phyloP scores from a whole-genome alignment of 768 basidiomycete species.

The Pluteus cervinus region DNA sequence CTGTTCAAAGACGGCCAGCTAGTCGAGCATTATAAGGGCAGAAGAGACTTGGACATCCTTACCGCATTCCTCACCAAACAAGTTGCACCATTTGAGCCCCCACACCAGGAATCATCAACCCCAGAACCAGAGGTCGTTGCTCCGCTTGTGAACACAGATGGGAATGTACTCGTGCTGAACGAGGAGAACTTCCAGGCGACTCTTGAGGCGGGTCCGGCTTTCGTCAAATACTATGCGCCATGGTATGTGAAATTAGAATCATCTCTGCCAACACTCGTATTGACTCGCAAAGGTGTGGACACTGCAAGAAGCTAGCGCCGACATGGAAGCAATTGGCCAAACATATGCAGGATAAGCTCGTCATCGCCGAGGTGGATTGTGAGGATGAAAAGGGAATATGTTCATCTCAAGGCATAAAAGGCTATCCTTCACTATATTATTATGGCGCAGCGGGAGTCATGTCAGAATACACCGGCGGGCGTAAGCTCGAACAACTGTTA shows the following conservation, averaged over 20 bases:
- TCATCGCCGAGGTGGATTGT: slow-evolving; percentile 85
- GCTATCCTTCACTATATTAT: slow-evolving; percentile 82
- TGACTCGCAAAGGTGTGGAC: too few species aligned
- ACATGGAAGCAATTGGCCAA: slow-evolving; percentile 72
- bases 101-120: slow-evolving; percentile 7
- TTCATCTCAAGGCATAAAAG: slow-evolving; percentile 54
- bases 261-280: too few species aligned
- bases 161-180: slow-evolving; percentile 32
- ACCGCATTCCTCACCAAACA: slow-evolving; percentile 43
- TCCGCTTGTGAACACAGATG: slow-evolving; percentile 24
- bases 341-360: slow-evolving; percentile 63
- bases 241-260: too few species aligned
- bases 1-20: slow-evolving; percentile 65
- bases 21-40: slow-evolving; percentile 48
- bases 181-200: slow-evolving; percentile 31
- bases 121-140: slow-evolving; percentile 11
- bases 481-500: slow-evolving; percentile 67
- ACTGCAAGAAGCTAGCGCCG: slow-evolving; percentile 92
- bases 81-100: slow-evolving; percentile 9
- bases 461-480: slow-evolving; percentile 70
- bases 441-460: slow-evolving; percentile 48
- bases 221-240: slow-evolving; percentile 80
- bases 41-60: slow-evolving; percentile 49
- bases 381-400: slow-evolving; percentile 71
- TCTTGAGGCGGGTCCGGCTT: slow-evolving; percentile 34